phyloP scores from a whole-genome alignment of 116 monocot genomes.

The Trichopus zeylanicus region DNA sequence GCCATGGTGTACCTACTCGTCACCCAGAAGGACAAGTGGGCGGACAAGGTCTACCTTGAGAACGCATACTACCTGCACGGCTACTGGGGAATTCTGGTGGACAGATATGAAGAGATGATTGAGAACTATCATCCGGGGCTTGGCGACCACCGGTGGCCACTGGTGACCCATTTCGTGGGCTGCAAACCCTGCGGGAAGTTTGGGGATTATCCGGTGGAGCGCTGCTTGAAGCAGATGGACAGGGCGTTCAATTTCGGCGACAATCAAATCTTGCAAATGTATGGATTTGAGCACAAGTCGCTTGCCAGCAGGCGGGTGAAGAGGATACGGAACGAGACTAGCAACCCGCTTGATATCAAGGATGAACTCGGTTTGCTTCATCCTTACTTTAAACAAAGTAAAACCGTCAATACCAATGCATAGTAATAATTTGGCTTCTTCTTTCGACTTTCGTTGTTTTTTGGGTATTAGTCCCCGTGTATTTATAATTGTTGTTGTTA shows the following conservation, averaged over 20 bases:
- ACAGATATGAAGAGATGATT: constrained; percentile 77
- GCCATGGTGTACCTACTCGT: constrained; percentile 70
- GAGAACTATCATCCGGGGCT: constrained; percentile 63
- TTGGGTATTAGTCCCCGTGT: no score
- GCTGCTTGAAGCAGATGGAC: constrained; percentile 84
- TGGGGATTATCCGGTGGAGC: constrained; percentile 77
- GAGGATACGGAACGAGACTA: constrained; percentile 55
- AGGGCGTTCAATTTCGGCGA: constrained; percentile 82
- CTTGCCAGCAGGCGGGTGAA: constrained; percentile 60
- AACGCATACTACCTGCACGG: constrained; percentile 68
- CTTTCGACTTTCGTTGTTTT: no score
- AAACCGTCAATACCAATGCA: neutral
- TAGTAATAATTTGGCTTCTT: no score
- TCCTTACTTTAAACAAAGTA: constrained; percentile 25
- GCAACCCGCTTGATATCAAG: constrained; percentile 43
- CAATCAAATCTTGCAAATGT: constrained; percentile 78
- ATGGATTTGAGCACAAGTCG: constrained; percentile 61
- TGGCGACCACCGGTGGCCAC: constrained; percentile 77
- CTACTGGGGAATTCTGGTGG: constrained; percentile 71
- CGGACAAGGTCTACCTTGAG: constrained; percentile 63
- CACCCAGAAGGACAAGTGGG: constrained; percentile 48
- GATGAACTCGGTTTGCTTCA: constrained; percentile 62
- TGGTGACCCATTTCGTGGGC: constrained; percentile 70
- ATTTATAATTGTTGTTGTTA: no score
- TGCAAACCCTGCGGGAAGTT: no score